phyloP scores from a whole-genome alignment of 1,139 yeast species.

The Suhomyces guaymorum region DNA sequence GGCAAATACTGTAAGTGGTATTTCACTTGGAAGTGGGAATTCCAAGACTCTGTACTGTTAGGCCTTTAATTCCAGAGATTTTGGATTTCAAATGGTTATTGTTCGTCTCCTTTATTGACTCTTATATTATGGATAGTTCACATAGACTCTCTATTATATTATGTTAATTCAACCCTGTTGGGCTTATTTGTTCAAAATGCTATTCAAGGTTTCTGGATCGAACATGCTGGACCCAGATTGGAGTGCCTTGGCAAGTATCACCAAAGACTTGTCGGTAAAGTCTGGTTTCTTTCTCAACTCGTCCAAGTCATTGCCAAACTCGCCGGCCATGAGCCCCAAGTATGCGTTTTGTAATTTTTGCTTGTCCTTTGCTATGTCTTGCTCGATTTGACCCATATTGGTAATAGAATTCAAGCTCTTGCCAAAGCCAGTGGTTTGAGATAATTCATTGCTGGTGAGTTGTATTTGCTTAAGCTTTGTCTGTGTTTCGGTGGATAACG shows the following conservation, averaged over 20 bases:
- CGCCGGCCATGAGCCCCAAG: slow-evolving; percentile 56
- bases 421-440: slow-evolving; percentile 21
- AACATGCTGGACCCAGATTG: slow-evolving; percentile 69
- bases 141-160: too few relatives aligned
- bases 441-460: slow-evolving; percentile 28
- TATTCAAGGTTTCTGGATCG: slow-evolving; percentile 58
- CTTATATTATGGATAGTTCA: too few relatives aligned
- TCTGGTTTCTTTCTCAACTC: slow-evolving; percentile 65
- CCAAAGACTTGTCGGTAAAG: slow-evolving; percentile 58
- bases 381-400: slow-evolving; percentile 26
- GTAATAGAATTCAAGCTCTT: slow-evolving; percentile 18
- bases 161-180: too few relatives aligned
- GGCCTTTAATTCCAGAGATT: too few relatives aligned
- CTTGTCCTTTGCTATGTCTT: slow-evolving; percentile 30
- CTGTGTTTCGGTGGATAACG: slow-evolving; percentile 25
- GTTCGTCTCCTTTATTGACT: too few relatives aligned
- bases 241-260: slow-evolving; percentile 61
- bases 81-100: too few relatives aligned
- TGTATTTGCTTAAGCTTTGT: slow-evolving; percentile 28
- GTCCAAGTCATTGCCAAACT: slow-evolving; percentile 65
- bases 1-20: too few relatives aligned
- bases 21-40: too few relatives aligned
- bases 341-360: slow-evolving; percentile 52
- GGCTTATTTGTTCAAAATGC: slow-evolving; percentile 26
- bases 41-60: too few relatives aligned